Conservation (phyloP, 306 rosid species). For the Dryas alaskensis region DNA sequence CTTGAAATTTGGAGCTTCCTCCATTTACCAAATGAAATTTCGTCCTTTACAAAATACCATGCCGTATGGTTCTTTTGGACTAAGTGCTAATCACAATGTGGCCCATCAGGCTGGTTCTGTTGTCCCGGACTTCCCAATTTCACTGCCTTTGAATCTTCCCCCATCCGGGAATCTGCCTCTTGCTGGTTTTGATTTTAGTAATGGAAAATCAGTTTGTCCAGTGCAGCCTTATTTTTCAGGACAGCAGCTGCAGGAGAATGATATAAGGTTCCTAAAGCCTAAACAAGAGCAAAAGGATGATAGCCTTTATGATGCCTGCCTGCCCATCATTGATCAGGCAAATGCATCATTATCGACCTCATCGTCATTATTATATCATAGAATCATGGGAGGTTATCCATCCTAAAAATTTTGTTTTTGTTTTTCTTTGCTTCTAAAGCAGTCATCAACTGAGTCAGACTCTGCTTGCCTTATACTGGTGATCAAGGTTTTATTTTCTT, state of each 20-base stretch:
- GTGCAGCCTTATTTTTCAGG: conserved; percentile 52
- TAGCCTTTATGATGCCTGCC: conserved; percentile 32
- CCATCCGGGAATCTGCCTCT: conserved; percentile 46
- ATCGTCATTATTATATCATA: conserved; percentile 40
- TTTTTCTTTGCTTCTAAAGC: background rate
- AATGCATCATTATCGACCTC: conserved; percentile 41
- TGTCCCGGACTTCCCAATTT: conserved; percentile 60
- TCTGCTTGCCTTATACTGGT: conserved; percentile 15
- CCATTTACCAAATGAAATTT: conserved; percentile 58
- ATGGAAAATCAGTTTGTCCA: conserved; percentile 39
- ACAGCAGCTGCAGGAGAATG: conserved; percentile 56
- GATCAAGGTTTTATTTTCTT: conserved; percentile 11
- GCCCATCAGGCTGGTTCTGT: conserved; percentile 40
- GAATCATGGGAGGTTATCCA: conserved; percentile 52
- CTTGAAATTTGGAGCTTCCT: conserved; percentile 52
- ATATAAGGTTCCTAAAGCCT: conserved; percentile 49
- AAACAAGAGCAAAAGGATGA: conserved; percentile 72
- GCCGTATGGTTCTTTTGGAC: conserved; percentile 48
- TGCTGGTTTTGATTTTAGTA: conserved; percentile 42
- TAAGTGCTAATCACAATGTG: conserved; percentile 34
- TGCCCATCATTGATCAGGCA: conserved; percentile 45
- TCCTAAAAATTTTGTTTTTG: conserved; percentile 14
- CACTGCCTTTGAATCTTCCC: conserved; percentile 54
- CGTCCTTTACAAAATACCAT: conserved; percentile 44
- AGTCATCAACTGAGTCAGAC: conserved; percentile 20